Percentiles rank a stretch among this genome's conserved stretches.
Conservation (phyloP, 176 grass and related monocot genomes). For the Cymbopogon citratus region DNA sequence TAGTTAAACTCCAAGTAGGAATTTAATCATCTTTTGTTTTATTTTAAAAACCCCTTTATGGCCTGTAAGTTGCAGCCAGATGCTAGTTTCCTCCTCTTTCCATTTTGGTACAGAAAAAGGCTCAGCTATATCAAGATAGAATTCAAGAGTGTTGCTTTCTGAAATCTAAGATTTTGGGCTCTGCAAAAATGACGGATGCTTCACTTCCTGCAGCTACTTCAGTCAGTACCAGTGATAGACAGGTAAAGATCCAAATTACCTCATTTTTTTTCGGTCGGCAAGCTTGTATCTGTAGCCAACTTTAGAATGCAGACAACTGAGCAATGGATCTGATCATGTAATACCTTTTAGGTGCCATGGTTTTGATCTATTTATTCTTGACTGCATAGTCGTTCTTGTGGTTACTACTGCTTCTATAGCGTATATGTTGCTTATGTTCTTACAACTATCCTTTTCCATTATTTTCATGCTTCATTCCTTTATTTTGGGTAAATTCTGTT, state of each 20-base stretch:
- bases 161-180: constrained; percentile 60
- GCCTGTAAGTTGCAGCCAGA: constrained; percentile 12
- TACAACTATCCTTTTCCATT: constrained; percentile 4
- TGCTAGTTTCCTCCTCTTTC: constrained; percentile 21
- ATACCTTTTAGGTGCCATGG: not conserved
- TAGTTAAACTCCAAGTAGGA: constrained; percentile 60
- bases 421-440: constrained; percentile 11
- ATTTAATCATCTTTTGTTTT: constrained; percentile 15
- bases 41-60: not conserved
- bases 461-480: not conserved
- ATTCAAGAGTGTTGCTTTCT: constrained; percentile 53
- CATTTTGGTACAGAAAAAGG: constrained; percentile 53
- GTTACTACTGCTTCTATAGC: not conserved
- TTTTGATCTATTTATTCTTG: constrained; percentile 22
- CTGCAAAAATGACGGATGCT: constrained; percentile 30
- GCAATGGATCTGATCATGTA: constrained; percentile 1
- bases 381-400: not conserved
- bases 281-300: not conserved
- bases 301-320: not conserved
- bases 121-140: constrained; percentile 34
- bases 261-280: not conserved
- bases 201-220: constrained; percentile 18
- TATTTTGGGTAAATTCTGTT: constrained; percentile 7
- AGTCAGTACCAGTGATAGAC: constrained; percentile 22
- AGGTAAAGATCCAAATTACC: constrained; percentile 34